These are phyloP conservation scores for Diaporthe sp. DNA, from an alignment of 2,329 filamentous ascomycete species.

Conservation along the genomic window DNA sequence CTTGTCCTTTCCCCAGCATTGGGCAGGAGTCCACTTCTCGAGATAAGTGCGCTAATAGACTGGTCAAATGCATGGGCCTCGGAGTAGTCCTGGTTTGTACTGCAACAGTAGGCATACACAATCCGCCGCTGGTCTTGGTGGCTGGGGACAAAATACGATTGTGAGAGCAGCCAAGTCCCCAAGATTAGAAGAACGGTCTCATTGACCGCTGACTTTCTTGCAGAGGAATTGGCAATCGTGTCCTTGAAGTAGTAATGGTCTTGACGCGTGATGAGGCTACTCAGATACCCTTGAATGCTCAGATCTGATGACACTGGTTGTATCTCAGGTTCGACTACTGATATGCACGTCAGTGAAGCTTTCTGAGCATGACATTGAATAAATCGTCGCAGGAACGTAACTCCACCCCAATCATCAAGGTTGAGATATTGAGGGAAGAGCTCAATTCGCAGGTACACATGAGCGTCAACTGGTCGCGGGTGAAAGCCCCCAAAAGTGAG, in stretches of 20 bases:
- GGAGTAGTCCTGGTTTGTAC: background rate
- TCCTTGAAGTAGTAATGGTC: conserved; percentile 7
- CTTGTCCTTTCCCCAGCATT: background rate
- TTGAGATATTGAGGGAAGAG: too few species aligned
- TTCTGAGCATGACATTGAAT: background rate
- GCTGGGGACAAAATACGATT: background rate
- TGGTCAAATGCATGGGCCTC: background rate
- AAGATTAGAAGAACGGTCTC: background rate
- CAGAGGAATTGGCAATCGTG: background rate
- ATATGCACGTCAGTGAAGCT: background rate
- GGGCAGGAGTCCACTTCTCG: background rate
- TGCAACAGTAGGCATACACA: background rate
- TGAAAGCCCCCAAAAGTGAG: too few species aligned
- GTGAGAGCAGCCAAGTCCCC: conserved; percentile 5
- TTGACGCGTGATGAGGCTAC: rapidly evolving
- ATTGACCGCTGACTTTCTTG: background rate
- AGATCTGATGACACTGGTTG: background rate
- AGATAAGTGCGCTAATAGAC: background rate
- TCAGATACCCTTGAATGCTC: background rate
- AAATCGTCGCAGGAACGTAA: too few species aligned
- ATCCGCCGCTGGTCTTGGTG: background rate
- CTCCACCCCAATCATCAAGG: too few species aligned
- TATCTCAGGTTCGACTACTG: rapidly evolving
- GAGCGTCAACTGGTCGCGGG: too few species aligned
- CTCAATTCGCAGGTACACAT: too few species aligned